A percentile compares a stretch with the other conserved stretches of the same genome.
Conservation (phyloP, 2,329 filamentous ascomycete genomes). For the Fusarium foetens region DNA sequence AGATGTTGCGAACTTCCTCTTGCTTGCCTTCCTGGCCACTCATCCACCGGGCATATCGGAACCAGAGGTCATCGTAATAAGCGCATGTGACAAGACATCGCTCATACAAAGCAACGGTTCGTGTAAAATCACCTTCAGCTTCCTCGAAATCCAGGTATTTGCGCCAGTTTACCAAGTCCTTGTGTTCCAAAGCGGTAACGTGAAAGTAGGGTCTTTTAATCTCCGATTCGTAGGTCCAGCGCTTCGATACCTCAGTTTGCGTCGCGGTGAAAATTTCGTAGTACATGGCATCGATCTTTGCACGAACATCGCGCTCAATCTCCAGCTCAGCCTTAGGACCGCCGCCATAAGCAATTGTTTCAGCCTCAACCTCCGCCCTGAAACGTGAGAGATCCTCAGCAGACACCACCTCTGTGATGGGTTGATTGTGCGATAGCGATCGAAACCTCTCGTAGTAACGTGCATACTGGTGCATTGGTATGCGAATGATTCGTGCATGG, state of each 20-base stretch:
- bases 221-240: conserved; percentile 94
- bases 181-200: conserved; percentile 88
- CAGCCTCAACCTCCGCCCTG: conserved; percentile 76
- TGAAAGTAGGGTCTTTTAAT: conserved; percentile 98
- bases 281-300: conserved; percentile 82
- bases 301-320: conserved; percentile 82
- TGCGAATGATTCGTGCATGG: conserved; percentile 81
- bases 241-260: conserved; percentile 87
- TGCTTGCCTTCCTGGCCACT: conserved; percentile 80
- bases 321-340: conserved; percentile 76
- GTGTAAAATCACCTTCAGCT: conserved; percentile 77
- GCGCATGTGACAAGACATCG: conserved; percentile 92
- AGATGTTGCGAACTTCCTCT: conserved; percentile 92
- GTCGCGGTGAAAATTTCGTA: conserved; percentile 83
- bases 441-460: conserved; percentile 94
- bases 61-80: conserved; percentile 97
- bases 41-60: conserved; percentile 98
- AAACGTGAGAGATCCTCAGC: conserved; percentile 74
- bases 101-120: conserved; percentile 89
- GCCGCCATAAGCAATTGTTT: conserved; percentile 63
- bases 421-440: conserved; percentile 76
- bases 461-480: conserved; percentile 95
- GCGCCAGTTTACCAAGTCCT: conserved; percentile 88
- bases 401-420: conserved; percentile 77
- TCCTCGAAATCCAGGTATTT: conserved; percentile 98